Conservation (phyloP, 164 flowering plant genomes). For the Umbellularia californica region DNA sequence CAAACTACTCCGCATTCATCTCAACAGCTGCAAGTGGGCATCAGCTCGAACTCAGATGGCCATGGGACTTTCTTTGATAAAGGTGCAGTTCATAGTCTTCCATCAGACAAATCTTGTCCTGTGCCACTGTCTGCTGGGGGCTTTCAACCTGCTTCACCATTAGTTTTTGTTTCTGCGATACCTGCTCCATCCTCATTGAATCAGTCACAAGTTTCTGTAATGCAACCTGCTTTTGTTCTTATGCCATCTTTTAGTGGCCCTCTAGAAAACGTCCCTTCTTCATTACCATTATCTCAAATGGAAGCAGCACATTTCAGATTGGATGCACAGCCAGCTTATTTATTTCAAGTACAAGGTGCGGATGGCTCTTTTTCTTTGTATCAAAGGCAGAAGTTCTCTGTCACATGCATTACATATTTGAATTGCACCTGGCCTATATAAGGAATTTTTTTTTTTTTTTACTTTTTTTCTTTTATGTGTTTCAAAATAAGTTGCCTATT, state of each 20-base stretch:
- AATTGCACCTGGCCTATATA: neutral
- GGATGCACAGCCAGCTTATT: conserved; percentile 36
- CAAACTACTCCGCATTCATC: conserved; percentile 41
- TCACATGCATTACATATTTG: neutral
- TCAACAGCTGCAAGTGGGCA: conserved; percentile 34
- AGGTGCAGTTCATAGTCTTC: conserved; percentile 29
- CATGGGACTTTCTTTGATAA: conserved; percentile 27
- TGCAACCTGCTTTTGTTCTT: conserved; percentile 29
- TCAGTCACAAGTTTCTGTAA: conserved; percentile 42
- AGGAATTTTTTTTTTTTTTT: neutral
- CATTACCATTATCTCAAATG: conserved; percentile 32
- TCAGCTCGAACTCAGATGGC: conserved; percentile 33
- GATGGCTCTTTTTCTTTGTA: neutral
- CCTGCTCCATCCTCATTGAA: conserved; percentile 32
- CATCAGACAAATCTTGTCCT: conserved; percentile 35
- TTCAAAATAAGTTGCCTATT: no score
- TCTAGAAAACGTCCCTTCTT: conserved; percentile 32
- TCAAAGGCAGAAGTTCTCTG: neutral
- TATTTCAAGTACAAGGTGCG: conserved; percentile 3
- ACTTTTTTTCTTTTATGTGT: no score
- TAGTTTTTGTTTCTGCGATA: conserved; percentile 34
- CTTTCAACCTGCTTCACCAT: conserved; percentile 30
- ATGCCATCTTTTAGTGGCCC: conserved; percentile 32
- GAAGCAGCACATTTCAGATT: conserved; percentile 41
- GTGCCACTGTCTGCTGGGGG: conserved; percentile 32